Evolutionary conservation across 805 yeast genomes (phyloP).

Genomic region (Saccharomyces jurei): DNA sequence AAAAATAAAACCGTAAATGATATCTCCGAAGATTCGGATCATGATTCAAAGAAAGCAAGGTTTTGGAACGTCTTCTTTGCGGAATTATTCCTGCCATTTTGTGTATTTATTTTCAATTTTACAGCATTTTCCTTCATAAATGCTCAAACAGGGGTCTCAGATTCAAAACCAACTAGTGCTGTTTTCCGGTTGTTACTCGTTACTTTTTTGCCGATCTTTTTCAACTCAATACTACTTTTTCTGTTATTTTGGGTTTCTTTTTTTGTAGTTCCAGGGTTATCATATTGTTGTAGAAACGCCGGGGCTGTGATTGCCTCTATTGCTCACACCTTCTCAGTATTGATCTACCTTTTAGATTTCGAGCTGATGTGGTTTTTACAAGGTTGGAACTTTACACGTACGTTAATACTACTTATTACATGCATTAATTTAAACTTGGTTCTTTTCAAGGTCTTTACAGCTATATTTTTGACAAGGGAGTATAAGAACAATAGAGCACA

Average conservation of each 20-base stretch:
- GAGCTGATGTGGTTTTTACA: constrained; percentile 62
- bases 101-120: constrained; percentile 60
- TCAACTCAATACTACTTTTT: constrained; percentile 29
- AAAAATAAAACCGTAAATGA: constrained; percentile 66
- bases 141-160: constrained; percentile 73
- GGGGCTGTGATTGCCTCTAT: constrained; percentile 48
- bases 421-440: constrained; percentile 48
- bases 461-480: constrained; percentile 52
- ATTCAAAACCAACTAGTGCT: constrained; percentile 46
- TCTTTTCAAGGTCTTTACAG: constrained; percentile 44
- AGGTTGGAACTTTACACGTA: constrained; percentile 52
- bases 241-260: constrained; percentile 38
- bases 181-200: constrained; percentile 53
- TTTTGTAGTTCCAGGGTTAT: constrained; percentile 41
- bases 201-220: constrained; percentile 40
- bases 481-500: constrained; percentile 51
- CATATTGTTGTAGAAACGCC: constrained; percentile 35
- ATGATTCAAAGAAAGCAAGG: constrained; percentile 67
- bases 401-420: constrained; percentile 55
- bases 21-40: constrained; percentile 53
- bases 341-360: constrained; percentile 47
- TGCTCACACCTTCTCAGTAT: constrained; percentile 47
- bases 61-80: constrained; percentile 70
- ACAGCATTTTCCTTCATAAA: constrained; percentile 74
- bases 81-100: constrained; percentile 66